A percentile compares a stretch with the other conserved stretches of the same genome.
Evolutionary conservation across 2,329 filamentous ascomycete genomes (phyloP).

Genomic region (Fusarium sp.): DNA sequence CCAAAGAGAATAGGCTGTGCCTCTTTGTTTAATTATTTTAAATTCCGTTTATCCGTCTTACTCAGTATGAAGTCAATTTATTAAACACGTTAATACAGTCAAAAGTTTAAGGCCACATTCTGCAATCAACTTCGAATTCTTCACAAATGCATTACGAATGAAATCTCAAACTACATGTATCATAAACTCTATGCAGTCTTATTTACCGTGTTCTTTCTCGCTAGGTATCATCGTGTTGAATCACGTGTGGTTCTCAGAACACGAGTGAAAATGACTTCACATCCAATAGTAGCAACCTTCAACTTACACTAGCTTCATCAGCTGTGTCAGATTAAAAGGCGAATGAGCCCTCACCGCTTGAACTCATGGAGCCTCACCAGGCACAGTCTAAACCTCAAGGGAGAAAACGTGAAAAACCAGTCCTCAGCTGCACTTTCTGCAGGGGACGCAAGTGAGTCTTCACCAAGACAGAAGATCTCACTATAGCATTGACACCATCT

Average conservation of each 20-base stretch:
- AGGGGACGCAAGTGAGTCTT: constrained; percentile 10
- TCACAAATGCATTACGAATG: neutral
- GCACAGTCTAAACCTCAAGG: neutral
- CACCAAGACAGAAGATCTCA: neutral
- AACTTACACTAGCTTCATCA: neutral
- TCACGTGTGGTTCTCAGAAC: neutral
- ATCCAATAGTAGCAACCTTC: neutral
- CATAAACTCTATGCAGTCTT: neutral
- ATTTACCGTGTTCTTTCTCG: neutral
- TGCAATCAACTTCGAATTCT: neutral
- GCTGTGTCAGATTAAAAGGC: neutral
- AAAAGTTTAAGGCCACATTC: neutral
- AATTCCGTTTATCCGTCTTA: neutral
- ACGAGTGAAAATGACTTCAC: constrained; percentile 2
- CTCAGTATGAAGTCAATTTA: neutral
- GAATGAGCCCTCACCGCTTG: neutral
- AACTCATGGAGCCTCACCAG: neutral
- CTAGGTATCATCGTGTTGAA: neutral
- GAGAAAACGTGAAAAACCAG: constrained; percentile 1
- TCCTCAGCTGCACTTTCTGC: constrained; percentile 9
- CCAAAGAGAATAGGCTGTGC: neutral
- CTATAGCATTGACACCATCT: neutral
- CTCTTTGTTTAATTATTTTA: neutral
- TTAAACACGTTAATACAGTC: neutral
- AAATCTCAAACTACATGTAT: neutral